phyloP scores from a whole-genome alignment of 2,329 filamentous ascomycete genomes.

The Colletotrichum graminicola region DNA sequence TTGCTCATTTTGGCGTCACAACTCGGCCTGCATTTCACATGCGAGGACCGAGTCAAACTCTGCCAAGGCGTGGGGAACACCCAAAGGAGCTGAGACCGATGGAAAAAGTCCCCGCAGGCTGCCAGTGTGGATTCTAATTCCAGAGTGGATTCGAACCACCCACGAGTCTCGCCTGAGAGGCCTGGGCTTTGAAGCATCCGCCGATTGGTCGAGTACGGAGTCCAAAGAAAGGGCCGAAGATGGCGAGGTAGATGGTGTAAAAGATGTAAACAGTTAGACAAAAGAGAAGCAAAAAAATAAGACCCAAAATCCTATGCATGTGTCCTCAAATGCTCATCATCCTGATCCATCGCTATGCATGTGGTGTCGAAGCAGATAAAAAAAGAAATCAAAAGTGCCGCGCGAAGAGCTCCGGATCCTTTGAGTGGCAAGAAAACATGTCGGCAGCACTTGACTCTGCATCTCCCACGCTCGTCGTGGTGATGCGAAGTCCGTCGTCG shows the following conservation, averaged over 20 bases:
- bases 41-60: conserved; percentile 26
- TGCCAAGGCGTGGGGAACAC: conserved; percentile 26
- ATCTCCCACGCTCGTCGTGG: conserved; percentile 12
- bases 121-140: conserved; percentile 9
- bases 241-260: neutral
- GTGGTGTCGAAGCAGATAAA: conserved; percentile 33
- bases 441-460: conserved; percentile 15
- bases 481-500: conserved; percentile 19
- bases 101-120: conserved; percentile 20
- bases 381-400: conserved; percentile 8
- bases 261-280: neutral
- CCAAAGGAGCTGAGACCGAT: conserved; percentile 13
- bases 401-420: conserved; percentile 13
- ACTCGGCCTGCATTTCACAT: conserved; percentile 37
- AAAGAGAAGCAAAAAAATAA: neutral
- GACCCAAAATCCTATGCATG: conserved; percentile 15
- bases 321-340: conserved; percentile 37
- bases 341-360: conserved; percentile 41
- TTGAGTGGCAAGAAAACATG: conserved; percentile 16
- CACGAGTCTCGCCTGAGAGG: neutral
- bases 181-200: neutral
- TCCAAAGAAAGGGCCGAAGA: neutral
- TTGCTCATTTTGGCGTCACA: conserved; percentile 34
- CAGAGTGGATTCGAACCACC: conserved; percentile 1
- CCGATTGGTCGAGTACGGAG: neutral